Conservation (phyloP, 2,329 filamentous ascomycete genomes). For the Calonectria ilicicola region DNA sequence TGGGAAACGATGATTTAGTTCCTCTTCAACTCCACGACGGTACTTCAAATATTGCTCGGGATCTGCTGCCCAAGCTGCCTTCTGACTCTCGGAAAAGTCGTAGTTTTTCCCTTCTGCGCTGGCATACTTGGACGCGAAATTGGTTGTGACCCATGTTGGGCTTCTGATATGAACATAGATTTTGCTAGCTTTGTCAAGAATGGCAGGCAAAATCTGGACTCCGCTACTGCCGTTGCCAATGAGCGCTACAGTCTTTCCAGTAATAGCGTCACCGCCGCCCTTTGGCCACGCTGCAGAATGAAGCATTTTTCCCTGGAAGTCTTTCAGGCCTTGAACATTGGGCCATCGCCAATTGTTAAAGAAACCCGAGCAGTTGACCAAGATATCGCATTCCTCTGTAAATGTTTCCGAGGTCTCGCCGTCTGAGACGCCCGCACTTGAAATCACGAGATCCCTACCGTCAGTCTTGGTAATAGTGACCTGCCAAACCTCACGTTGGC, state of each 20-base stretch:
- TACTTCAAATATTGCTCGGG: not conserved
- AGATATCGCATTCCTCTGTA: not conserved
- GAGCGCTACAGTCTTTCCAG: not conserved
- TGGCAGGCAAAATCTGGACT: not conserved
- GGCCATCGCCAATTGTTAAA: not conserved
- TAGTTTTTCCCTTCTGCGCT: not conserved
- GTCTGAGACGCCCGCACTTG: not conserved
- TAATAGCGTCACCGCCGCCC: not conserved
- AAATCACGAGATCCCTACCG: not conserved
- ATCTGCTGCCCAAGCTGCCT: not conserved
- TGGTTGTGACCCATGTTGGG: not conserved
- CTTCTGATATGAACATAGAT: not conserved
- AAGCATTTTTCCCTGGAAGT: not conserved
- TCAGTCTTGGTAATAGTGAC: not conserved
- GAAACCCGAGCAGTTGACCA: not conserved
- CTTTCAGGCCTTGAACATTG: not conserved
- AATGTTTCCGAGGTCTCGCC: not conserved
- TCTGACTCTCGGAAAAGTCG: not conserved
- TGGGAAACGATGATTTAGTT: not conserved
- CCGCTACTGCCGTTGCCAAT: not conserved
- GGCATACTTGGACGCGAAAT: not conserved
- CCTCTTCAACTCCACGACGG: not conserved
- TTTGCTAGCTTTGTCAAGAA: not conserved
- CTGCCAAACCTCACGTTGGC: not conserved
- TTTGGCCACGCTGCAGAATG: not conserved